Percentiles rank a stretch among this genome's conserved stretches.
Evolutionary conservation across 225 moss, liverwort and hornwort genomes (phyloP).

Genomic region (Thuidium tamariscinum): DNA sequence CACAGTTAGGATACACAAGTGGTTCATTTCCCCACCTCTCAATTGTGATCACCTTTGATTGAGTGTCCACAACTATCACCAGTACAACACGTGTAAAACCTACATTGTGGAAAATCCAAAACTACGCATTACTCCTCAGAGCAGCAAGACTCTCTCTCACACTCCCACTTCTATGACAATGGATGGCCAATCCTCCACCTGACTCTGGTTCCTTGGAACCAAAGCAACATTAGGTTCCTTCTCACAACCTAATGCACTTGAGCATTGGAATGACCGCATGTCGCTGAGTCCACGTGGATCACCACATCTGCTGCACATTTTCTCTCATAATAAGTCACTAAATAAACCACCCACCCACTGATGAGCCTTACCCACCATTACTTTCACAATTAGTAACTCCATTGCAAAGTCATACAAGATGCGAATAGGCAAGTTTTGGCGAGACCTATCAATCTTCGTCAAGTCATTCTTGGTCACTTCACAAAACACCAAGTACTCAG

Average conservation of each 20-base stretch:
- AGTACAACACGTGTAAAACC: not conserved
- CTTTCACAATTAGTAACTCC: not conserved
- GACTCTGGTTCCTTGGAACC: too few species aligned
- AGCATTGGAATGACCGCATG: not conserved
- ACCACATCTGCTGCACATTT: accelerated
- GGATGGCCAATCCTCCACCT: too few species aligned
- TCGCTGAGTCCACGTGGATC: accelerated
- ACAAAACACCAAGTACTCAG: too few species aligned
- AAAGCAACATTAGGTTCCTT: not conserved
- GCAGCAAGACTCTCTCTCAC: not conserved
- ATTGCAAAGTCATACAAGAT: not conserved
- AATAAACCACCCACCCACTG: not conserved
- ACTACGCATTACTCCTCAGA: not conserved
- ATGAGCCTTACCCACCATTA: too few species aligned
- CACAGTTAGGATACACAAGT: too few species aligned
- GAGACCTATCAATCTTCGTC: not conserved
- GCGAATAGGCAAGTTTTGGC: not conserved
- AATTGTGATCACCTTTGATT: not conserved
- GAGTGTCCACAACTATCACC: not conserved
- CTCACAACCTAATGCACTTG: accelerated
- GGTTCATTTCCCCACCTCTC: not conserved
- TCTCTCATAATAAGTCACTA: too few species aligned
- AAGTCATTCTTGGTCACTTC: too few species aligned
- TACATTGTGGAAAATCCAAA: not conserved
- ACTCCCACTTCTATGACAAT: not conserved